Conservation (phyloP, 2,329 filamentous ascomycete genomes). For the Claviceps spartinae region DNA sequence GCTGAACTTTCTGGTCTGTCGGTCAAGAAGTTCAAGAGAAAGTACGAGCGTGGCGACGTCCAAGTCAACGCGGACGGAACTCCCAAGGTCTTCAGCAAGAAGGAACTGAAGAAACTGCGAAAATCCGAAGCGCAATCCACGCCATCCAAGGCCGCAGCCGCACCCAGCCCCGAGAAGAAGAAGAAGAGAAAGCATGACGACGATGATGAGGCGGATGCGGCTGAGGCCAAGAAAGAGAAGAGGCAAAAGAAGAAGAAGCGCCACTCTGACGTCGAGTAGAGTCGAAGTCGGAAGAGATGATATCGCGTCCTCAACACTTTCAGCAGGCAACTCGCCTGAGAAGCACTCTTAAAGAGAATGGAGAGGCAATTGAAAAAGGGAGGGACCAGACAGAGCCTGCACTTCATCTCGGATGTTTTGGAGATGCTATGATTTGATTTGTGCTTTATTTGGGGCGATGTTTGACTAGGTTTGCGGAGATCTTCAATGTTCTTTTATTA, state of each 20-base stretch:
- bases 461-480: not conserved
- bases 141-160: conserved; percentile 27
- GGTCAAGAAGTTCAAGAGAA: conserved; percentile 64
- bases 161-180: conserved; percentile 24
- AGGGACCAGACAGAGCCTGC: conserved; percentile 4
- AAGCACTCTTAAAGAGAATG: too few relatives aligned
- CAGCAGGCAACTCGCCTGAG: not conserved
- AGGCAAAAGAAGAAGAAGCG: conserved; percentile 38
- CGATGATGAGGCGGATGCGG: conserved; percentile 53
- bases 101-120: conserved; percentile 60
- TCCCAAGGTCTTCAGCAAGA: conserved; percentile 57
- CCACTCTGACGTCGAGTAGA: conserved; percentile 15
- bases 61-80: conserved; percentile 50
- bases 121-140: conserved; percentile 42
- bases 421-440: conserved; percentile 16
- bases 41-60: conserved; percentile 64
- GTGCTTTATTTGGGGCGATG: conserved; percentile 10
- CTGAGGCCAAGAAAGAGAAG: conserved; percentile 44
- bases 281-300: conserved; percentile 1
- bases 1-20: conserved; percentile 57
- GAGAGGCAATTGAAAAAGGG: not conserved
- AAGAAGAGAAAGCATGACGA: conserved; percentile 65
- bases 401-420: conserved; percentile 9
- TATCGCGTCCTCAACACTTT: not conserved
- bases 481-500: conserved; percentile 11